Evolutionary conservation across 805 yeast genomes (phyloP), one percentile per base, ranked within the genome.

Genomic region (Starmera amethionina): DNA sequence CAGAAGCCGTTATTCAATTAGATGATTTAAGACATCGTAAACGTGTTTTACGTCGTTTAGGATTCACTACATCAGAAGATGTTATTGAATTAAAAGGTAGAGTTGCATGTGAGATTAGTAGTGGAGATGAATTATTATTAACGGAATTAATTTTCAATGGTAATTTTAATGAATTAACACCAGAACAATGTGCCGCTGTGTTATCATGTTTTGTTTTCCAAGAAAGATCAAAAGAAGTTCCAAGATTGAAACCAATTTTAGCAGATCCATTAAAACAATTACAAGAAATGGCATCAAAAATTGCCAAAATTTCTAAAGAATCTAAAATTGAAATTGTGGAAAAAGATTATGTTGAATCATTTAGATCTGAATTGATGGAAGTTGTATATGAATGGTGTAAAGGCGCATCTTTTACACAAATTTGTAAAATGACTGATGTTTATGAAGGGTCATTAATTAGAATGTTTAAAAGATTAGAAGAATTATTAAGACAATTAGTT

Each of bases 401-500:
- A 57, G 97, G 97, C 15, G 96, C 96, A 7, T 68, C 93, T 0
- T 93, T 93, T 62, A 90, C 97, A 0, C 96, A 90, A 59, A 90
- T 93, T 46, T 90, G 97, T 67, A 90, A 90, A 62, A 88, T 93
- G 96, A 93, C 98, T 0, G 98, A 93, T 57, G 97, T 93, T 35
- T 93, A 90, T 51, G 99, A 93, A 66, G 99, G 99, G 34, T 82
- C 95, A 18, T 72, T 93, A 56, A 90, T 93, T 48, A 79, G 99
- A 59, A 84, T 86, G 78, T 93, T 93, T 68, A 82, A 93, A 61
- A 74, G 98, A 56, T 68, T 93, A 41, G 98, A 93, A 61, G 99
- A 93, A 59, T 72, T 93, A 70, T 67, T 93, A 42, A 77, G 90
- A 54, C 98, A 93, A 60, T 71, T 93, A 75, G 79, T 80, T 35